phyloP scores from a whole-genome alignment of 805 yeast species.

The Saccharomycopsis sp. region DNA sequence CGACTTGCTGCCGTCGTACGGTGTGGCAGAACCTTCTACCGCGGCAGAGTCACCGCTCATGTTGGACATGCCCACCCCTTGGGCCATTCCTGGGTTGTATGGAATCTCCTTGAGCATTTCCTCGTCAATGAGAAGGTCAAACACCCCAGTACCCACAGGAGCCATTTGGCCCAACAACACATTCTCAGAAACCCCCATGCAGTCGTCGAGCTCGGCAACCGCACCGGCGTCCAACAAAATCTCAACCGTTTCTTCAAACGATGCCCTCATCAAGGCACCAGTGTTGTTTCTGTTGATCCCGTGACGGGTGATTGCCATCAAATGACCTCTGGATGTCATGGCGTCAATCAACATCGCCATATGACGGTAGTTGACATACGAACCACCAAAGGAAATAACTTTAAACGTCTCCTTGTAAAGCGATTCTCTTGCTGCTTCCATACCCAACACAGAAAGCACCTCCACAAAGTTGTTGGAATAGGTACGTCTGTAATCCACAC shows the following conservation, averaged over 20 bases:
- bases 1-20: constrained; percentile 65
- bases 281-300: constrained; percentile 98
- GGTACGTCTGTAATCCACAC: constrained; percentile 84
- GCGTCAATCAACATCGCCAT: constrained; percentile 96
- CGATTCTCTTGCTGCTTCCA: constrained; percentile 96
- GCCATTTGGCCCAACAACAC: constrained; percentile 98
- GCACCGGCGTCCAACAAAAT: constrained; percentile 97
- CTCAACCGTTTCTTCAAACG: constrained; percentile 98
- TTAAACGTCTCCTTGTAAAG: constrained; percentile 89
- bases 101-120: constrained; percentile 63
- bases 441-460: constrained; percentile 88
- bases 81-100: constrained; percentile 31
- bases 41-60: constrained; percentile 38
- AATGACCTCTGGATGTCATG: constrained; percentile 96
- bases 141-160: constrained; percentile 97
- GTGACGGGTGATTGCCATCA: constrained; percentile 98
- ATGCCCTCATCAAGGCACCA: constrained; percentile 98
- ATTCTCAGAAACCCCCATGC: constrained; percentile 97
- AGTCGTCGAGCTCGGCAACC: constrained; percentile 93
- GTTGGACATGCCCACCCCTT: constrained; percentile 30
- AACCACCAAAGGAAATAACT: constrained; percentile 99
- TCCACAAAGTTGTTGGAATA: constrained; percentile 97
- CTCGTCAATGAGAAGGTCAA: constrained; percentile 92
- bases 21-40: constrained; percentile 82
- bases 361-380: constrained; percentile 96